Conservation (phyloP, 495 filamentous ascomycete species). For the Viridothelium virens region DNA sequence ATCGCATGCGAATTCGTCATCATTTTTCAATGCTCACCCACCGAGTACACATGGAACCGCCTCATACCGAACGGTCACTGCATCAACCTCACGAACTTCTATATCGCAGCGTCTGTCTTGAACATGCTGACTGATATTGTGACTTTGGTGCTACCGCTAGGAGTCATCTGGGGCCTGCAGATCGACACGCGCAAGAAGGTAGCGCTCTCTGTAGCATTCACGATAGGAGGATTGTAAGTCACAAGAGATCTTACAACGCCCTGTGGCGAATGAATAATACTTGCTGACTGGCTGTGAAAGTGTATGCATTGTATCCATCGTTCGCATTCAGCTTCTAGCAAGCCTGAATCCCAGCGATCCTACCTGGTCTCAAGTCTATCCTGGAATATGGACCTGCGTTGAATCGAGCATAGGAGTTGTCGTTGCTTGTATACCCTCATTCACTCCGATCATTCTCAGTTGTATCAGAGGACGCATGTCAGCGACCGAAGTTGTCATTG, state of each 20-base stretch:
- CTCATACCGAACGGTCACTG: background rate
- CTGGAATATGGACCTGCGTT: conserved; percentile 22
- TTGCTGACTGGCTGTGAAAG: background rate
- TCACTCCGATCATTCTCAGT: conserved; percentile 14
- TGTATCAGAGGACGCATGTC: conserved; percentile 6
- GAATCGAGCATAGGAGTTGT: conserved; percentile 22
- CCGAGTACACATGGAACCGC: conserved; percentile 25
- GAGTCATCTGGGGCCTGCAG: conserved; percentile 15
- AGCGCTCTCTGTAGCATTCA: conserved; percentile 3
- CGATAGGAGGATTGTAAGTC: conserved; percentile 9
- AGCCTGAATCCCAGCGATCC: background rate
- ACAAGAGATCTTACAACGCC: background rate
- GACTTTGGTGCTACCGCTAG: conserved; percentile 19
- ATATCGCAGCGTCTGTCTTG: background rate
- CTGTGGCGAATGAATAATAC: background rate
- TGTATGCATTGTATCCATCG: conserved; percentile 7
- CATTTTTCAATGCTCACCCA: conserved; percentile 41
- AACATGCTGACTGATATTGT: conserved; percentile 14
- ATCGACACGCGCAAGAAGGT: conserved; percentile 18
- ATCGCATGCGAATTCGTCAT: conserved; percentile 35
- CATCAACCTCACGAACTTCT: conserved; percentile 1
- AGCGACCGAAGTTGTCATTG: background rate
- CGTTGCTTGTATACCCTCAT: conserved; percentile 19
- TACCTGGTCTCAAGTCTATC: conserved; percentile 7
- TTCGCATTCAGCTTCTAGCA: conserved; percentile 8